phyloP scores from a whole-genome alignment of 192 early-diverging fungal genomes.

The Coemansia sp. region DNA sequence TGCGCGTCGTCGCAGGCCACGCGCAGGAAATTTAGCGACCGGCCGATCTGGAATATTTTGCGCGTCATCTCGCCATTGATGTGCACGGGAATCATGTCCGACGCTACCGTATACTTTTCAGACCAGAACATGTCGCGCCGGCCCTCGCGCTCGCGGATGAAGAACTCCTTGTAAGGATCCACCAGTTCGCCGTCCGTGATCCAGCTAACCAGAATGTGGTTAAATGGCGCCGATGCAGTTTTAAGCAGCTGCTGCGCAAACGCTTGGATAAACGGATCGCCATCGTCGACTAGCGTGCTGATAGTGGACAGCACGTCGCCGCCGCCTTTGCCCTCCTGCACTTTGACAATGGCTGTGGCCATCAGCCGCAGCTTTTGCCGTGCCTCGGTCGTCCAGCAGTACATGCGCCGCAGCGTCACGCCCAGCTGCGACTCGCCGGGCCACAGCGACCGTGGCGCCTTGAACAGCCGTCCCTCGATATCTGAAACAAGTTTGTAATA shows the following conservation, averaged over 20 bases:
- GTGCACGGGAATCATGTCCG: slow-evolving; percentile 86
- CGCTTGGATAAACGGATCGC: slow-evolving; percentile 80
- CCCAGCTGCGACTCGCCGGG: slow-evolving; percentile 53
- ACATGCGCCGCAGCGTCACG: slow-evolving; percentile 76
- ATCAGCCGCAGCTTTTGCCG: slow-evolving; percentile 73
- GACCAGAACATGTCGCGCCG: slow-evolving; percentile 79
- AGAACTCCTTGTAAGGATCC: slow-evolving; percentile 92
- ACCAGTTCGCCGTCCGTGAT: slow-evolving; percentile 90
- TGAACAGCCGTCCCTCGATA: slow-evolving; percentile 72
- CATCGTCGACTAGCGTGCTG: slow-evolving; percentile 81
- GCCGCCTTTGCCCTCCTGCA: slow-evolving; percentile 34
- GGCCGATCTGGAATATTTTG: slow-evolving; percentile 86
- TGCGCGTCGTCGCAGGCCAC: slow-evolving; percentile 61
- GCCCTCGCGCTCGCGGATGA: slow-evolving; percentile 60
- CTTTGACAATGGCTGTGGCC: slow-evolving; percentile 47
- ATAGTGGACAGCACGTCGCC: slow-evolving; percentile 58
- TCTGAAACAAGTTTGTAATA: slow-evolving; percentile 85
- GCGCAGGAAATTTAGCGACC: slow-evolving; percentile 79
- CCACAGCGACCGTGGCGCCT: slow-evolving; percentile 32
- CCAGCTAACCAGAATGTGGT: slow-evolving; percentile 84
- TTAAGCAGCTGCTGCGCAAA: slow-evolving; percentile 74
- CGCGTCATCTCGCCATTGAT: slow-evolving; percentile 68
- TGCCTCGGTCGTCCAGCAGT: slow-evolving; percentile 82
- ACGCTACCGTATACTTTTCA: slow-evolving; percentile 65
- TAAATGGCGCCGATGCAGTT: slow-evolving; percentile 82